A percentile compares a stretch with the other conserved stretches of the same genome.
Conservation (phyloP, 1,284 basidiomycete species). For the Tylopilus sp. region DNA sequence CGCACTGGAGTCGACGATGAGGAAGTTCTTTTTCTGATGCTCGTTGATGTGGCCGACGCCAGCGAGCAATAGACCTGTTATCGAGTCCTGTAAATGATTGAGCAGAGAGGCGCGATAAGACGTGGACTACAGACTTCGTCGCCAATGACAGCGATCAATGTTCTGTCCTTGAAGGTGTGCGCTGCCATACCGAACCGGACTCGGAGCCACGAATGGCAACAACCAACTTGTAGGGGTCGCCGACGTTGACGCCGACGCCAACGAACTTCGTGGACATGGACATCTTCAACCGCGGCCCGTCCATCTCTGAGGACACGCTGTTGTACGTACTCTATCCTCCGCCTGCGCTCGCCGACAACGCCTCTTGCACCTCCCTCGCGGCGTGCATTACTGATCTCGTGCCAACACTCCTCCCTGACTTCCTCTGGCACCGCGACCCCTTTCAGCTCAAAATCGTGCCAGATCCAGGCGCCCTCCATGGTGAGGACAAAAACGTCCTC, state of each 20-base stretch:
- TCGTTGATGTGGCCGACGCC: conserved; percentile 87
- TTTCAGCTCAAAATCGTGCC: conserved; percentile 73
- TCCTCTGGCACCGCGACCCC: conserved; percentile 85
- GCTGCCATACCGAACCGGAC: conserved; percentile 37
- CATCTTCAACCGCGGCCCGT: conserved; percentile 61
- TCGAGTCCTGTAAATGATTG: conserved; percentile 68
- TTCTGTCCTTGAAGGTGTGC: conserved; percentile 72
- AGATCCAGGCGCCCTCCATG: conserved; percentile 39
- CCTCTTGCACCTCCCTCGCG: conserved; percentile 63
- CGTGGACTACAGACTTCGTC: conserved; percentile 66
- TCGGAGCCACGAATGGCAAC: conserved; percentile 21
- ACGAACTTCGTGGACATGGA: conserved; percentile 29
- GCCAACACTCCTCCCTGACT: conserved; percentile 55
- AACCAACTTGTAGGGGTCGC: not conserved
- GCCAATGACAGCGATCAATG: conserved; percentile 87
- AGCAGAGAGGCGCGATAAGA: conserved; percentile 1
- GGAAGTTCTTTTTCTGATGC: conserved; percentile 91
- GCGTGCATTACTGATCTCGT: conserved; percentile 62
- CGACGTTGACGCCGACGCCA: not conserved
- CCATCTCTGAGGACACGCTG: conserved; percentile 82
- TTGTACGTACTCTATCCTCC: conserved; percentile 70
- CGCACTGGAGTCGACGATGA: conserved; percentile 85
- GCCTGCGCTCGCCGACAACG: conserved; percentile 45
- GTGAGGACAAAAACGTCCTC: conserved; percentile 47
- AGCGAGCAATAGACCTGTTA: conserved; percentile 88